Percentiles rank a stretch among this genome's conserved stretches.
These are phyloP conservation scores for Podila epicladia DNA, from an alignment of 192 early-diverging fungal genomes.

Conservation along the genomic window DNA sequence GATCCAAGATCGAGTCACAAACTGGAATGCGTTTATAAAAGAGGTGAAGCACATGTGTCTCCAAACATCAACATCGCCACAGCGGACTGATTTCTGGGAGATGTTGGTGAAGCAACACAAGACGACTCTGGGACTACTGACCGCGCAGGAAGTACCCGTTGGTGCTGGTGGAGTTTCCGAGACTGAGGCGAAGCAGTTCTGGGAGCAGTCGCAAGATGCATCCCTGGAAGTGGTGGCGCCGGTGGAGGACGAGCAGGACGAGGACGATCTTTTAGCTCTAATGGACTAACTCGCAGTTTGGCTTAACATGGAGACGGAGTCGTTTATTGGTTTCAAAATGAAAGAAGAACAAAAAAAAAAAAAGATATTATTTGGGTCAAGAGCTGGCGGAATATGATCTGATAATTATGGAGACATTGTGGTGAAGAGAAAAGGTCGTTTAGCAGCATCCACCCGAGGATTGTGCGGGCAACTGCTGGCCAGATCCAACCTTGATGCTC, in stretches of 20 bases:
- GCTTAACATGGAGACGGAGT: background rate
- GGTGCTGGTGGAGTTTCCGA: slow-evolving; percentile 48
- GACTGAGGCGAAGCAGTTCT: slow-evolving; percentile 64
- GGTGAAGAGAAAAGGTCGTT: slow-evolving; percentile 62
- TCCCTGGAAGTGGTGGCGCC: slow-evolving; percentile 14
- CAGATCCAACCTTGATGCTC: slow-evolving; percentile 56
- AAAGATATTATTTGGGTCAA: background rate
- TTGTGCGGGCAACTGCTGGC: slow-evolving; percentile 56
- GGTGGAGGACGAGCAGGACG: slow-evolving; percentile 4
- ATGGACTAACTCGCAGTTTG: slow-evolving; percentile 29
- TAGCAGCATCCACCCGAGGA: slow-evolving; percentile 55
- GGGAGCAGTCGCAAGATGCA: background rate
- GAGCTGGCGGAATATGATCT: too few relatives aligned
- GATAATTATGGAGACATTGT: slow-evolving; percentile 53
- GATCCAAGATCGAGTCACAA: slow-evolving; percentile 30
- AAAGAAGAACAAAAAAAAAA: background rate
- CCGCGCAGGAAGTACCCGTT: slow-evolving; percentile 48
- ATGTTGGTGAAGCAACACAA: slow-evolving; percentile 41
- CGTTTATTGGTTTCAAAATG: background rate
- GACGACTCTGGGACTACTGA: slow-evolving; percentile 56
- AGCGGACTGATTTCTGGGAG: slow-evolving; percentile 64
- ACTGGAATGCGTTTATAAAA: slow-evolving; percentile 64
- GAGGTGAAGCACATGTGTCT: slow-evolving; percentile 52
- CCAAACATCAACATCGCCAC: slow-evolving; percentile 27
- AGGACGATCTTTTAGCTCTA: slow-evolving; percentile 40